Base-by-base conservation (phyloP, 2,329 filamentous ascomycete genomes). In the Penicillium sp. region DNA sequence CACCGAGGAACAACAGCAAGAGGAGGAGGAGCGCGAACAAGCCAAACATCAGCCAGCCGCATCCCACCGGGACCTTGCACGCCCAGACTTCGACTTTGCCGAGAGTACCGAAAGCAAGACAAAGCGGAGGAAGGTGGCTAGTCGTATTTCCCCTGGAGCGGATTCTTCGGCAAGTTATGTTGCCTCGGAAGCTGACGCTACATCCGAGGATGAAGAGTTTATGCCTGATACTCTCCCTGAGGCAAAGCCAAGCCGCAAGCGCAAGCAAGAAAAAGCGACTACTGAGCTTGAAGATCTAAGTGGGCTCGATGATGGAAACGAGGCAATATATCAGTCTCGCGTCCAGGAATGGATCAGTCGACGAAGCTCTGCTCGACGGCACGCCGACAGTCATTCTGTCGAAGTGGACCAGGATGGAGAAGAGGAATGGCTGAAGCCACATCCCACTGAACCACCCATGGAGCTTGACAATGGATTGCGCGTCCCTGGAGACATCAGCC, bases 401-500 rank as follows among this genome's bases (percentile, higher is more conserved):
- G 75, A 80, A 5, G 71, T 68, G 9, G 62, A 69, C 2, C 30
- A 25, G 19, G 59, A 61, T 11, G 58, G 61, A 17, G 55, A 65
- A 16, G 64, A 71, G 14, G 88, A 99, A 74, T 96, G 91, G 87
- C 85, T 90, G 62, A 88, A 90, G 66, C 90, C 91, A 5, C 91
- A 95, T 62, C 95, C 94, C 0, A 90, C 89, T 6, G 53, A 55
- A 40, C 53, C 53, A 38, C 28, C 53, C 16, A 55, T 55, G 36
- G 84, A 88, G 36, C 80, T 88, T 0, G 92, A 97, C 70, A 88
- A 89, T 37, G 88, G 84, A 3, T 84, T 95, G 54, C 88, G 84
- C 49, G 80, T 99, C 5, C 94, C 94, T 1, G 94, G 94, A 2
- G 94, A 99, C 66, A 93, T 99, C 8, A 92, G 89, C 62, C 91